Evolutionary conservation across 176 grass and related monocot species (phyloP).

Genomic region (Oryza longistaminata): DNA sequence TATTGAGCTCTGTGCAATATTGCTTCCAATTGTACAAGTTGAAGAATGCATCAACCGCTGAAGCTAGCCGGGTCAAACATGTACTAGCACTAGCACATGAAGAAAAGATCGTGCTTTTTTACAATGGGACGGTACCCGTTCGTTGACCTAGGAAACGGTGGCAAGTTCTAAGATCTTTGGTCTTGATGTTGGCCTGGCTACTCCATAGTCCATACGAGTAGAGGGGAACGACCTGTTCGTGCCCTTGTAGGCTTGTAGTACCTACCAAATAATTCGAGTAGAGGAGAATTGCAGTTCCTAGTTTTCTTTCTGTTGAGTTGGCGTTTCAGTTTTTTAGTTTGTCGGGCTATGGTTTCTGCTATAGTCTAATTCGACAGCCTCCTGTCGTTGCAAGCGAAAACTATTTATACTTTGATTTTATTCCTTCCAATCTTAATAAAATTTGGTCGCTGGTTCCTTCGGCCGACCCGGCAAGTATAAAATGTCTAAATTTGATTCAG

Average conservation of each 20-base stretch:
- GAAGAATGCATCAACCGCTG: slow-evolving; percentile 10
- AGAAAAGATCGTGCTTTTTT: not conserved
- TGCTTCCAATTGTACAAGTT: slow-evolving; percentile 16
- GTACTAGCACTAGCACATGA: not conserved
- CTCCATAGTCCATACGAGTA: not conserved
- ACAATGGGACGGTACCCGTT: slow-evolving; percentile 1
- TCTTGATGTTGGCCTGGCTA: not conserved
- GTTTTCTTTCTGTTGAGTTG: too few relatives aligned
- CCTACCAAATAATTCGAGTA: too few relatives aligned
- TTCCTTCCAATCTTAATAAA: too few relatives aligned
- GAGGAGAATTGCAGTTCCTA: too few relatives aligned
- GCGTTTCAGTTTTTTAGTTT: too few relatives aligned
- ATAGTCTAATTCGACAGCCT: too few relatives aligned
- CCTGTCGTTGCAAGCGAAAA: too few relatives aligned
- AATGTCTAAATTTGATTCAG: not conserved
- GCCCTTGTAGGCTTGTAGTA: not conserved
- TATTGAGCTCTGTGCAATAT: not conserved
- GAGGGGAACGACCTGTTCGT: not conserved
- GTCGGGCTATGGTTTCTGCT: too few relatives aligned
- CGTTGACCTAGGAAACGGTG: slow-evolving; percentile 17
- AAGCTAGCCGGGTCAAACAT: slow-evolving; percentile 16
- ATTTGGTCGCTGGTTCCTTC: too few relatives aligned
- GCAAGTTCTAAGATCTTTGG: not conserved
- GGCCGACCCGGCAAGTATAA: too few relatives aligned
- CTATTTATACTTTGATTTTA: too few relatives aligned